Conservation (phyloP, 352 stramenopile genomes). For the Globisporangium spinosum region DNA sequence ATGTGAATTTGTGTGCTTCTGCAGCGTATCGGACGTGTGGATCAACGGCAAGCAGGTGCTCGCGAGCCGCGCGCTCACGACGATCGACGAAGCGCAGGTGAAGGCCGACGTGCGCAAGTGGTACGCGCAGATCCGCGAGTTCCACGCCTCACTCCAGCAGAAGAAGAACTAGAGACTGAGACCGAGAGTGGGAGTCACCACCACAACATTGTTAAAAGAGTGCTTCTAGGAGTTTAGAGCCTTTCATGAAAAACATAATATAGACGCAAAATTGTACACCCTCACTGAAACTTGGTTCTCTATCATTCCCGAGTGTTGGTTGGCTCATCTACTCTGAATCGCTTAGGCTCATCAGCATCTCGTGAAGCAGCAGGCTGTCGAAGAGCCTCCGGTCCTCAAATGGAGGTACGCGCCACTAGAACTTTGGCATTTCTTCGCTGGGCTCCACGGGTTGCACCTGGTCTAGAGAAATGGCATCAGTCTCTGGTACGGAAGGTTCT, state of each 20-base stretch:
- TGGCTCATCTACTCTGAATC: neutral
- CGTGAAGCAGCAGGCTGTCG: constrained; percentile 17
- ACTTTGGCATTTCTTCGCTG: neutral
- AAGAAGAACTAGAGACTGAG: constrained; percentile 28
- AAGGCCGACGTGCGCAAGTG: constrained; percentile 63
- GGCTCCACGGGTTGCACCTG: neutral
- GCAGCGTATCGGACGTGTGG: constrained; percentile 84
- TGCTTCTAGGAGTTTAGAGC: neutral
- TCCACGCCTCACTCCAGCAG: constrained; percentile 45
- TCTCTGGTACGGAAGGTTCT: neutral
- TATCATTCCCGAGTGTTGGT: too few relatives aligned
- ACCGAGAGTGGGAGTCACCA: neutral
- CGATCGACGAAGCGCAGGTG: constrained; percentile 58
- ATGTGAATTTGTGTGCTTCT: neutral
- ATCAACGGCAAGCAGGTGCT: constrained; percentile 85
- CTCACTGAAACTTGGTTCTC: neutral
- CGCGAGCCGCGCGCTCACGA: constrained; percentile 61
- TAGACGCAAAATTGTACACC: neutral
- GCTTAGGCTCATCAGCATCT: constrained; percentile 17
- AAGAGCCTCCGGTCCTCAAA: constrained; percentile 21
- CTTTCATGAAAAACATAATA: constrained; percentile 4
- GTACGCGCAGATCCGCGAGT: constrained; percentile 49
- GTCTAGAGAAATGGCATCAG: neutral
- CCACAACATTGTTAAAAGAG: neutral
- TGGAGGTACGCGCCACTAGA: constrained; percentile 25